Evolutionary conservation across 768 basidiomycete genomes (phyloP), one percentile per base, ranked within the genome.

Genomic region (Strobilomyces confusus): DNA sequence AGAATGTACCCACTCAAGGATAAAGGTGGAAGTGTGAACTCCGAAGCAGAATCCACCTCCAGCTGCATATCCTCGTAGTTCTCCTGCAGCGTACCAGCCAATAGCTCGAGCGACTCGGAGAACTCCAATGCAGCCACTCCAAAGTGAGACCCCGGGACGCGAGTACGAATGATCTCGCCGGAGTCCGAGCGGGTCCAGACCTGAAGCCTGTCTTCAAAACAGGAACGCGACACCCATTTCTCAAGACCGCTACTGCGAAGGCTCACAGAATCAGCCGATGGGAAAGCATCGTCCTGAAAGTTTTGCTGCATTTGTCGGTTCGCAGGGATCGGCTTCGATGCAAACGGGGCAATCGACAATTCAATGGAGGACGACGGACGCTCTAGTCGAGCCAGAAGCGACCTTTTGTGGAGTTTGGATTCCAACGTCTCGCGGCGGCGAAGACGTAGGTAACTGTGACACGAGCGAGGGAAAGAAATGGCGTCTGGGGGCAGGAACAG

Each of bases 41-140:
- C 60, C 49, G 54, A 47, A 36, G 46, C 44, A 42, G 67, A 52
- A 42, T 60, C 58, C 33, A 59, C 25, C 12, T 45, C 48, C 17
- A 23, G 43, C 9, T 56, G 65, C 41, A 52, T 58, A 13, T 49
- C 65, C 36, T 59, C 60, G 19, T 49, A 52, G 12, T 25, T 49
- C 49, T 60, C 64, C 9, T 48, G 40, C 12, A 63, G 74, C 36
- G 78, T 74, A 54, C 80, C 81, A 34, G 82, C 81, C 69, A 89
- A 73, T 26, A 79, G 72, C 59, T 90, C 87, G 48, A 89, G 63
- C n/a, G 75, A 66, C 52, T 83, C 79, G 6, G 87, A 86, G 61
- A 80, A 87, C 61, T 89, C 89, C 51, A 91, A 75, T 42, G 82
- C 82, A 41, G 87, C 83, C 42, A 90, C 83, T 32, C 82, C 86